Conservation (phyloP, 2,329 filamentous ascomycete species). For the Hypoxylon rubiginosum region DNA sequence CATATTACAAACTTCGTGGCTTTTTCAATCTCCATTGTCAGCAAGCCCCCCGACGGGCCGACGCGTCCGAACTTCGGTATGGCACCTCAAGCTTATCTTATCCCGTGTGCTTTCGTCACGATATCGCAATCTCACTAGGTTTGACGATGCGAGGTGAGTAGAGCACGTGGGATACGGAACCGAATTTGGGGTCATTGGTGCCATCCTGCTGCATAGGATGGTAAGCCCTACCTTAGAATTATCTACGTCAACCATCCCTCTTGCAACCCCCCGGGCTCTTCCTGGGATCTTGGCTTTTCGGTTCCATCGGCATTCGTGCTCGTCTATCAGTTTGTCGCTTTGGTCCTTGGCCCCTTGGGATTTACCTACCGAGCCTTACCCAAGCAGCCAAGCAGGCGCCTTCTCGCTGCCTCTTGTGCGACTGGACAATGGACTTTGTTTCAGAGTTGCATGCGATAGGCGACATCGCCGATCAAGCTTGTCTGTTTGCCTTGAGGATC, state of each 20-base stretch:
- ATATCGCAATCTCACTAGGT: constrained; percentile 34
- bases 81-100: constrained; percentile 40
- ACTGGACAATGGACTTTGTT: constrained; percentile 30
- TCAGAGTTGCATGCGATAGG: constrained; percentile 37
- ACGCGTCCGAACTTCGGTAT: constrained; percentile 43
- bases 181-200: constrained; percentile 40
- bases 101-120: constrained; percentile 32
- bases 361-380: not conserved
- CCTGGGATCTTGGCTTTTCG: constrained; percentile 37
- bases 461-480: constrained; percentile 34
- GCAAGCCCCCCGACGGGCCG: constrained; percentile 31
- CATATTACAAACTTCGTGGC: constrained; percentile 1
- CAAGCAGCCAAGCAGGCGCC: constrained; percentile 16
- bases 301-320: constrained; percentile 42
- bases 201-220: constrained; percentile 37
- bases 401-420: constrained; percentile 24
- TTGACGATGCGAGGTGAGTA: constrained; percentile 38
- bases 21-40: not conserved
- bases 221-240: constrained; percentile 40
- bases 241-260: constrained; percentile 37
- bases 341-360: constrained; percentile 7
- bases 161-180: constrained; percentile 43
- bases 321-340: constrained; percentile 25
- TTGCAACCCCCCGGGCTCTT: constrained; percentile 14
- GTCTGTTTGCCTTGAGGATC: constrained; percentile 37